These are phyloP conservation scores for Diaporthe velutina DNA, from an alignment of 2,329 filamentous ascomycete genomes.

Conservation along the genomic window DNA sequence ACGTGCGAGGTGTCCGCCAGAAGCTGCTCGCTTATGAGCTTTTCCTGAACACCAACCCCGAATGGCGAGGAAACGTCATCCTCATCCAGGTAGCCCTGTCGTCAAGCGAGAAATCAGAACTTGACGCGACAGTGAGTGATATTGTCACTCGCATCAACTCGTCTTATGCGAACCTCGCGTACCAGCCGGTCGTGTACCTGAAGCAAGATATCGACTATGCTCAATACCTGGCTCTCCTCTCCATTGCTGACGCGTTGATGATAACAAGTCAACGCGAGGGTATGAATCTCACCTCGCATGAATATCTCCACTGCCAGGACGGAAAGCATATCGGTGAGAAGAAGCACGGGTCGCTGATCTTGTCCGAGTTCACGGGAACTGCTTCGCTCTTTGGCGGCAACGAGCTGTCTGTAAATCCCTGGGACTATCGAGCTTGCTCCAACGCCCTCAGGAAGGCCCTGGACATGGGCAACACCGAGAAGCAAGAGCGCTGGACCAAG, in stretches of 20 bases:
- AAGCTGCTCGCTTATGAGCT: conserved; percentile 93
- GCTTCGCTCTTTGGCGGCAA: conserved; percentile 85
- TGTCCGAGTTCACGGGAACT: conserved; percentile 96
- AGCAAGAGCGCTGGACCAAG: conserved; percentile 78
- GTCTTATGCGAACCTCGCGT: conserved; percentile 88
- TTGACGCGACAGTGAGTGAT: conserved; percentile 90
- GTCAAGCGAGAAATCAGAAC: conserved; percentile 86
- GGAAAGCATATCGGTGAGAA: conserved; percentile 77
- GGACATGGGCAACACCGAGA: conserved; percentile 83
- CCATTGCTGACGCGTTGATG: conserved; percentile 91
- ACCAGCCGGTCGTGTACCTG: conserved; percentile 92
- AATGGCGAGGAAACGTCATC: conserved; percentile 90
- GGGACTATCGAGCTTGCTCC: conserved; percentile 92
- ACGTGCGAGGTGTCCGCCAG: conserved; percentile 91
- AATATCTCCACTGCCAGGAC: conserved; percentile 94
- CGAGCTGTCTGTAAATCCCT: conserved; percentile 91
- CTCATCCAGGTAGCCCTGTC: conserved; percentile 95
- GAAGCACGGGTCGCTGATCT: conserved; percentile 88
- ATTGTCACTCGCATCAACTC: conserved; percentile 97
- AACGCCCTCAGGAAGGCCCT: conserved; percentile 87
- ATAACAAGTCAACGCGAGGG: conserved; percentile 96
- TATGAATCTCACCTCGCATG: conserved; percentile 97
- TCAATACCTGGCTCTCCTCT: conserved; percentile 92
- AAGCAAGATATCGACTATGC: conserved; percentile 95
- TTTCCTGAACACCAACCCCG: conserved; percentile 92